Conservation (phyloP, 2,329 filamentous ascomycete species). For the Daldinia sp. region DNA sequence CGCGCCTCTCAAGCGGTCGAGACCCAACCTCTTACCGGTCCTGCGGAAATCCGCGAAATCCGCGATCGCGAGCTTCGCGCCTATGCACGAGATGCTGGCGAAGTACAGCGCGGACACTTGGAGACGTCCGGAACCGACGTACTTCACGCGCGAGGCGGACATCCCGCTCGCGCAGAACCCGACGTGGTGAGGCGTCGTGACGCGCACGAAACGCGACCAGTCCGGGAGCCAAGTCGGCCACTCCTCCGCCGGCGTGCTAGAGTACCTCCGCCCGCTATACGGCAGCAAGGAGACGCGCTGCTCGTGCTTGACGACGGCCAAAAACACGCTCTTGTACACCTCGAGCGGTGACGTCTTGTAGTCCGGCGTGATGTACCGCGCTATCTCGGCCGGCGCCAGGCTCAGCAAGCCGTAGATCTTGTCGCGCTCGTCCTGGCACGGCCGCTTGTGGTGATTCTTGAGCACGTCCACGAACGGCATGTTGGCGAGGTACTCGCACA, state of each 20-base stretch:
- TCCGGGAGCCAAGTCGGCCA: constrained; percentile 40
- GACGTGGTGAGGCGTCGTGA: not conserved
- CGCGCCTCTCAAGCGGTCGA: not conserved
- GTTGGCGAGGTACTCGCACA: not conserved
- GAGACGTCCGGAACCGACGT: constrained; percentile 12
- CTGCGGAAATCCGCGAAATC: constrained; percentile 6
- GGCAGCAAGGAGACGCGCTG: not conserved
- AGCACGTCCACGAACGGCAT: constrained; percentile 2
- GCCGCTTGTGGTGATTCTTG: not conserved
- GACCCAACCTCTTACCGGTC: not conserved
- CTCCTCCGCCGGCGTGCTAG: not conserved
- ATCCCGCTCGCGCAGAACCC: constrained; percentile 33
- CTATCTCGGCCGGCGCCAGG: constrained; percentile 13
- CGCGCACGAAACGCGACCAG: constrained; percentile 10
- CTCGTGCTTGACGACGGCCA: not conserved
- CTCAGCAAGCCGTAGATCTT: constrained; percentile 39
- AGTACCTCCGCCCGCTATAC: not conserved
- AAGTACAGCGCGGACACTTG: constrained; percentile 27
- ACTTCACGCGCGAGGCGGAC: constrained; percentile 16
- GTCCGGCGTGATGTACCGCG: constrained; percentile 19
- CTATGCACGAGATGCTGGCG: constrained; percentile 17
- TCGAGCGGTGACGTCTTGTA: constrained; percentile 16
- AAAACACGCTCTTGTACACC: constrained; percentile 31
- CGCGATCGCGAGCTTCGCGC: not conserved
- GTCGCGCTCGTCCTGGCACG: constrained; percentile 32